Evolutionary conservation across 768 basidiomycete species (phyloP).

Genomic region (Pleurotus cornucopiae): DNA sequence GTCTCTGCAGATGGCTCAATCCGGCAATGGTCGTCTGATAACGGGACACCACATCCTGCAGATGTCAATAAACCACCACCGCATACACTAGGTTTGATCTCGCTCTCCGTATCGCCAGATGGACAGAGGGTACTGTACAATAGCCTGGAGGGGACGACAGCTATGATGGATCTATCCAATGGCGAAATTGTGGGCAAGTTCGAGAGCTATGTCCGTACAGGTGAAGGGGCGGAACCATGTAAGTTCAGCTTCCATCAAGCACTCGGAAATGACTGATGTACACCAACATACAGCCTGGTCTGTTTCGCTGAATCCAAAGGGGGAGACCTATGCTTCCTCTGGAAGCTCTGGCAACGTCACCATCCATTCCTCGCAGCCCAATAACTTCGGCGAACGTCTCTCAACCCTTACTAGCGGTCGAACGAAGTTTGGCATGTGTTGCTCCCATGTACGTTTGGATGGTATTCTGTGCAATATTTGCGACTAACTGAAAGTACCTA

Average conservation of each 20-base stretch:
- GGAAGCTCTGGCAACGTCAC: slow-evolving; percentile 68
- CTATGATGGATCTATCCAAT: slow-evolving; percentile 64
- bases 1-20: slow-evolving; percentile 76
- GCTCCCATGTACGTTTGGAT: slow-evolving; percentile 53
- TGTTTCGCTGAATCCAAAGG: slow-evolving; percentile 74
- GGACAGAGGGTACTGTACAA: slow-evolving; percentile 72
- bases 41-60: slow-evolving; percentile 55
- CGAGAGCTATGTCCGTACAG: slow-evolving; percentile 67
- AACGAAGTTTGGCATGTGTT: slow-evolving; percentile 74
- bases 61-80: slow-evolving; percentile 51
- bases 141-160: slow-evolving; percentile 80
- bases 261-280: not conserved
- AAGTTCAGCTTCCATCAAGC: slow-evolving; percentile 41
- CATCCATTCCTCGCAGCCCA: slow-evolving; percentile 64
- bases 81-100: slow-evolving; percentile 85
- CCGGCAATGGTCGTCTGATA: slow-evolving; percentile 66
- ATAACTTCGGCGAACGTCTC: slow-evolving; percentile 65
- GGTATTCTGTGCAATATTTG: not conserved
- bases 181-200: slow-evolving; percentile 59
- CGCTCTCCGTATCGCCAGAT: slow-evolving; percentile 65
- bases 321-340: slow-evolving; percentile 70
- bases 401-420: slow-evolving; percentile 60
- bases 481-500: not conserved
- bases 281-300: slow-evolving; percentile 61
- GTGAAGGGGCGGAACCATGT: slow-evolving; percentile 33